phyloP scores from a whole-genome alignment of 2,329 filamentous ascomycete species.

The Stachybotrys echinatus region DNA sequence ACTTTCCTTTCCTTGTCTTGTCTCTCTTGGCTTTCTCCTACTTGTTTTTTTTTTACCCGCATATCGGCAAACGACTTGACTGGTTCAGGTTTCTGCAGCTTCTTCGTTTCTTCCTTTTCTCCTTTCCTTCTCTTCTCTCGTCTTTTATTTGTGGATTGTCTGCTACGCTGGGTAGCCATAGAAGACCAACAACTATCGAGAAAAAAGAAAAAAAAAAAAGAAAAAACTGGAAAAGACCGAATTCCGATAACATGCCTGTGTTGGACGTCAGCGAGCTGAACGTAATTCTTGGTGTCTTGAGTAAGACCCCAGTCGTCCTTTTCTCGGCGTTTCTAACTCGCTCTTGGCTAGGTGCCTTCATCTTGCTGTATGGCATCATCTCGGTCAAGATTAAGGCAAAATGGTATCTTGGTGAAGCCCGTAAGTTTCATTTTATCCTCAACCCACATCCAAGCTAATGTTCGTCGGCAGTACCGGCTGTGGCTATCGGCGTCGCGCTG shows the following conservation, averaged over 20 bases:
- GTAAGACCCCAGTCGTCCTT: constrained; percentile 19
- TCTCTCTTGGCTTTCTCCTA: no score
- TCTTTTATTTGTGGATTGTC: no score
- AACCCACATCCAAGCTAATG: background rate
- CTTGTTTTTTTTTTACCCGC: no score
- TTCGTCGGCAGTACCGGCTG: constrained; percentile 42
- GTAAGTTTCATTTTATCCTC: constrained; percentile 25
- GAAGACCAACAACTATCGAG: no score
- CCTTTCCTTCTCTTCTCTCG: no score
- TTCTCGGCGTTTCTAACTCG: background rate
- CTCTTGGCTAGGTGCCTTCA: constrained; percentile 34
- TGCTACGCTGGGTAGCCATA: no score
- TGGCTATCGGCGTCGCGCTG: constrained; percentile 46
- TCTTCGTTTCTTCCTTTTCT: no score
- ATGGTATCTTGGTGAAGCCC: constrained; percentile 50
- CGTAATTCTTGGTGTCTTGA: constrained; percentile 40
- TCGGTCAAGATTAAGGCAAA: constrained; percentile 47
- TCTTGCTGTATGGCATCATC: constrained; percentile 41
- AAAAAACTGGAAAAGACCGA: no score
- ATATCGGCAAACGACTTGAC: no score
- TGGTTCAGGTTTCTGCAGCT: no score
- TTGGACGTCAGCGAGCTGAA: constrained; percentile 48
- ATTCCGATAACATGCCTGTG: background rate
- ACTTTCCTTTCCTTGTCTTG: no score
- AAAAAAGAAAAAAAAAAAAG: no score